A percentile compares a stretch with the other conserved stretches of the same genome.
These are phyloP conservation scores for Hygrocybe punicea DNA, from an alignment of 768 basidiomycete species.

Conservation along the genomic window DNA sequence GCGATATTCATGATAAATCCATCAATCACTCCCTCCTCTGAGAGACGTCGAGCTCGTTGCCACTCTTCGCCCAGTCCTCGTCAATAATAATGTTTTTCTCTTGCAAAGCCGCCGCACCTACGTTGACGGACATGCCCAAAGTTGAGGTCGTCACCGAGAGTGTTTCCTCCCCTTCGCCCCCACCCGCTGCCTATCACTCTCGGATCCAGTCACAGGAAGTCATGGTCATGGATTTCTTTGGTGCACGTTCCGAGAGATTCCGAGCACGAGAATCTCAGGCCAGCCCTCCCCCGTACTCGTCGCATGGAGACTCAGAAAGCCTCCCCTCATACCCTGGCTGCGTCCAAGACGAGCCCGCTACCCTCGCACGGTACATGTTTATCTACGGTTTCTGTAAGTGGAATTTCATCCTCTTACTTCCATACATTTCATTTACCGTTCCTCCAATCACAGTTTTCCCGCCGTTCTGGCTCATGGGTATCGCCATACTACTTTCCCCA, in stretches of 20 bases:
- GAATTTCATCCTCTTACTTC: slow-evolving; percentile 8
- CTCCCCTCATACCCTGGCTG: slow-evolving; percentile 34
- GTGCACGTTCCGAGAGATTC: neutral
- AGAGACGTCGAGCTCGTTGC: no score
- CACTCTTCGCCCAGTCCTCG: no score
- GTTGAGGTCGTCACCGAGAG: neutral
- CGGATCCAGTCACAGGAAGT: neutral
- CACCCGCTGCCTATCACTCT: neutral
- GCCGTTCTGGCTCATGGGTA: slow-evolving; percentile 59
- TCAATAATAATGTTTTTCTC: no score
- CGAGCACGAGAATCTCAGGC: neutral
- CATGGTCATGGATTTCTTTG: slow-evolving; percentile 7
- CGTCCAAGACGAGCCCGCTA: slow-evolving; percentile 43
- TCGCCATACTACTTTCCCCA: slow-evolving; percentile 53
- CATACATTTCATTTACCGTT: slow-evolving; percentile 3
- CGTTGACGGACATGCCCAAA: neutral
- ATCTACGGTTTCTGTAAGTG: slow-evolving; percentile 60
- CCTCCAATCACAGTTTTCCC: slow-evolving; percentile 47
- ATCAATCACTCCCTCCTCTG: no score
- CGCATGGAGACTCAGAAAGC: slow-evolving; percentile 33
- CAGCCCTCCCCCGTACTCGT: slow-evolving; percentile 42
- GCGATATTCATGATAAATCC: no score
- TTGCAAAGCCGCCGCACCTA: no score
- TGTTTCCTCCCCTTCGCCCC: neutral
- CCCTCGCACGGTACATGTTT: slow-evolving; percentile 59